Evolutionary conservation across 345 rosid genomes (phyloP), one percentile per base, ranked within the genome.

Genomic region (Lenwebbia sp.): DNA sequence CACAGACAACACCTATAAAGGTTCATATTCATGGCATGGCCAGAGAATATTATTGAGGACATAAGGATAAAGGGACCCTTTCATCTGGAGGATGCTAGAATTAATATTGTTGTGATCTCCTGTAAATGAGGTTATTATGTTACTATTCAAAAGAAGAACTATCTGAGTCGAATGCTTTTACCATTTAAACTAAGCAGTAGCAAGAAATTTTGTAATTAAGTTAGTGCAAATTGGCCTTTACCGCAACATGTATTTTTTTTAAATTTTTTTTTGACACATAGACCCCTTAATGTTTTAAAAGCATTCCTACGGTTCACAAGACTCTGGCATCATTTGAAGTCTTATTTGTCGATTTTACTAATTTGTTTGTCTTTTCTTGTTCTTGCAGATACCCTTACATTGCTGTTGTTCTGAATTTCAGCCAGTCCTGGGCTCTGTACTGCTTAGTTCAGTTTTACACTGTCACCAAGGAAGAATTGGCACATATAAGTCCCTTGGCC

Each of bases 351-450:
- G 23, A 81, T 82, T 65, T 86, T 84, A 78, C 84, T 86, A 85
- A 82, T 89, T 76, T 74, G 25, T 60, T 19, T 83, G 74, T 54
- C 51, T 88, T 86, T 57, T 84, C 53, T 62, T 89, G 85, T 65
- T 89, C 87, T 90, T 92, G 90, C 88, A 98, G 99, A 95, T 98
- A 98, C 89, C 96, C 96, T 86, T 98, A 98, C 87, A 91, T 98
- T 87, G 99, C 99, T 14, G 99, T 98, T 89, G 93, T 95, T 88
- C 94, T 98, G 86, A 98, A 98, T 92, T 98, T 98, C 90, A 98
- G 99, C 87, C 99, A 98, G 88, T 94, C 99, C 25, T 98, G 99
- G 99, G 99, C 99, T 87, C 90, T 98, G 88, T 96, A 96, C 92
- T 96, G 99, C 88, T 92, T 98, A 88, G 96, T 98, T 92, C 99